Base-by-base conservation (phyloP, 2,329 filamentous ascomycete genomes). In the Xylariales sp. region DNA sequence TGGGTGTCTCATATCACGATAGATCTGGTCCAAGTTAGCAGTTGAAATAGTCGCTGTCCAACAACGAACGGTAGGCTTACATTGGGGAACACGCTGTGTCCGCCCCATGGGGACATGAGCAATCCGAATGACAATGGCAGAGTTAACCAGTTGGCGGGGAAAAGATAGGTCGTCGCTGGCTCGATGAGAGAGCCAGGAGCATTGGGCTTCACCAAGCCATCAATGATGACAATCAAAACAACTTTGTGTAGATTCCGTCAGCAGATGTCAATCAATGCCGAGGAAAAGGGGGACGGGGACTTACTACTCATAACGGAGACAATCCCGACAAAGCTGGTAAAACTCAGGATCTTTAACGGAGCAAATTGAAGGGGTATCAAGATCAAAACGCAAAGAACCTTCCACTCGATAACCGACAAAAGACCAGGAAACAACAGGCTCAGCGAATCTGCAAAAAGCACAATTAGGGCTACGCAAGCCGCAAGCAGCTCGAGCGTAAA, bases 251-350 rank as follows among this genome's bases (percentile, higher is more conserved):
- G 4, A 17, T 13, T 13, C 20, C 23, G 12, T 34, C 8, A 17
- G 24, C 18, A 18, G 45, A 44, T 27, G 31, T 28, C 19, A 29
- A n/a, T n/a, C n/a, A n/a, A n/a, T n/a, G n/a, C n/a, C 21, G 33
- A 6, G 6, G 23, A 41, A 31, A 1, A 37, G 19, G 18, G 17
- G 30, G 3, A 37, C 7, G 8, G 13, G 15, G 13, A 83, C 85
- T 70, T 68, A 91, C 87, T 96, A 53, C 82, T 82, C 48, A 95
- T 83, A 49, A 88, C 95, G 40, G 80, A 90, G 49, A 96, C 69
- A 37, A 98, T 95, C n/a, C 91, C 91, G 44, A 97, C 68, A 40
- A 97, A 81, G 57, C 88, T 95, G 18, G 88, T 95, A 54, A 95
- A 88, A 50, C 88, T 95, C 43, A 98, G 66, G 39, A 90, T 69